Base-by-base conservation (phyloP, 140 eudicot species). In the Ambrosia hybrid region DNA sequence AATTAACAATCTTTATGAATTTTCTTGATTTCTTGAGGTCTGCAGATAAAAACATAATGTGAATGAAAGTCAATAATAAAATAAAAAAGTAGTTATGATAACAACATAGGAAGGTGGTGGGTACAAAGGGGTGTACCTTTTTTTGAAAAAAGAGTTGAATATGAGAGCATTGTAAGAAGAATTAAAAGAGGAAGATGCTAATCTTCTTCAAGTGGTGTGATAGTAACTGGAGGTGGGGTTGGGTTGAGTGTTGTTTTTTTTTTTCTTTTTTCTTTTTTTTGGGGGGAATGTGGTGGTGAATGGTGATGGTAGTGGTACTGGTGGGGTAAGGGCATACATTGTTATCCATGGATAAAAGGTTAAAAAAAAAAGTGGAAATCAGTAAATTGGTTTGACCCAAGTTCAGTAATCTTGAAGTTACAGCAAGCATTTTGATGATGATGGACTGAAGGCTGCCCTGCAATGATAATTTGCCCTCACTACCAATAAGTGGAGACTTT, bases 101-200 rank as follows among this genome's bases (percentile, higher is more conserved):
- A 66, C 65, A 57, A 67, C 52, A 57, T 49, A 66, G 0, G 78
- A 78, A 78, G 70, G 82, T 78, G 81, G 67, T 53, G 34, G 75
- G 82, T 49, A 38, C 59, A 21, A 61, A 51, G 37, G 34, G 57
- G 36, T 39, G 78, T 65, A 53, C 68, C 66, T 52, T 77, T 77
- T 39, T 67, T 12, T 37, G 36, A 13, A 45, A 51, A 53, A 77
- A 41, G 46, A 71, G 17, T 51, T 38, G 67, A 61, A 70, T 51
- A 60, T 14, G 60, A 61, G 11, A 60, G 67, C 51, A 71, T 51
- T 26, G 61, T 48, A 59, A 34, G 60, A 55, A 49, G 1, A 21
- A 21, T 21, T 21, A 21, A 21, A 67, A 67, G 83, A 73, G 49
- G 41, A 70, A 73, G 63, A 73, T 73, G 79, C 65, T 57, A 73